Conservation (phyloP, 2,329 filamentous ascomycete genomes). For the Fusarium longipes region DNA sequence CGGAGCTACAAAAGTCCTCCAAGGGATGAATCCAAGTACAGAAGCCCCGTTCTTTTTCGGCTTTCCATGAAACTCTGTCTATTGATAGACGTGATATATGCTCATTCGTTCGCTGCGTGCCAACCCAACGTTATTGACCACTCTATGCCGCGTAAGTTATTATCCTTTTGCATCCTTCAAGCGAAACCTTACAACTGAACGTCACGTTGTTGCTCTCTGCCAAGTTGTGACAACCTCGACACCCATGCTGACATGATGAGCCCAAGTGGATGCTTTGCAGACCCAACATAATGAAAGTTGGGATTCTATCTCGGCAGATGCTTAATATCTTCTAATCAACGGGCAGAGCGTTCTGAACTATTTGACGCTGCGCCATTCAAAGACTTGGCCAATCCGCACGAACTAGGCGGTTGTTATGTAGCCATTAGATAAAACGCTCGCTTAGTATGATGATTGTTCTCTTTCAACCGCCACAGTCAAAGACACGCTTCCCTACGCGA, state of each 20-base stretch:
- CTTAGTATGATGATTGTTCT: conserved; percentile 14
- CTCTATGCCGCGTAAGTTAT: conserved; percentile 6
- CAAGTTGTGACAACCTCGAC: conserved; percentile 10
- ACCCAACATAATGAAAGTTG: background rate
- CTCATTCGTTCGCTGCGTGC: background rate
- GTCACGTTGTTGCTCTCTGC: conserved; percentile 5
- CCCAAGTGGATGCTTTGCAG: conserved; percentile 2
- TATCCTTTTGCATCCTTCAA: conserved; percentile 15
- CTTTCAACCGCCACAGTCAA: conserved; percentile 19
- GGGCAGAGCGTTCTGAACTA: background rate
- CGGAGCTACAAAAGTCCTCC: conserved; percentile 2
- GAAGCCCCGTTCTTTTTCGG: conserved; percentile 6
- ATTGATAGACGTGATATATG: conserved; percentile 20
- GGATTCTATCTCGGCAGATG: conserved; percentile 8
- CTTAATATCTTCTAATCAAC: background rate
- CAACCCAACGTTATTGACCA: conserved; percentile 7
- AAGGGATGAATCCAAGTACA: conserved; percentile 2
- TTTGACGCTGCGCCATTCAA: background rate
- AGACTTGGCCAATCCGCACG: background rate
- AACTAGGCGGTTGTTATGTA: conserved; percentile 16
- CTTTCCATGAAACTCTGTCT: conserved; percentile 12
- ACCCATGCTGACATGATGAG: conserved; percentile 2
- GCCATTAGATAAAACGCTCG: conserved; percentile 4
- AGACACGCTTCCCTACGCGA: conserved; percentile 12
- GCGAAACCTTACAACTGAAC: conserved; percentile 21